A percentile compares a stretch with the other conserved stretches of the same genome.
Conservation (phyloP, 2,329 filamentous ascomycete genomes). For the Xylaria sp. region DNA sequence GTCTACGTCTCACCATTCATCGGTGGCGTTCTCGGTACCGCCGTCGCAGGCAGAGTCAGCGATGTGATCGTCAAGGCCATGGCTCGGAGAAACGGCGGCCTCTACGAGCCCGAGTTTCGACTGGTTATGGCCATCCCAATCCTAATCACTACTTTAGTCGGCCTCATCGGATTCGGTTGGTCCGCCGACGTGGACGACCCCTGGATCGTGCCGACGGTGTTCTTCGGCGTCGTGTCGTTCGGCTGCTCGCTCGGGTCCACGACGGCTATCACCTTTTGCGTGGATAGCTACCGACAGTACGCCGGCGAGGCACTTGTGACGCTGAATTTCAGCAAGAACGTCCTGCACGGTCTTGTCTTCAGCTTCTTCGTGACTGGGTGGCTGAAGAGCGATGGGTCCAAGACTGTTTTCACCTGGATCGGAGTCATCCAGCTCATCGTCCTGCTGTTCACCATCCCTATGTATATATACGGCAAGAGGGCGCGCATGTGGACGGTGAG, state of each 20-base stretch:
- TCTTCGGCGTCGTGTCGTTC: conserved; percentile 92
- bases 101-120: conserved; percentile 95
- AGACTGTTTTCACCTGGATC: conserved; percentile 81
- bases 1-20: conserved; percentile 92
- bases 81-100: conserved; percentile 85
- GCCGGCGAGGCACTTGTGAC: conserved; percentile 94
- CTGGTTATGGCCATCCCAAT: conserved; percentile 89
- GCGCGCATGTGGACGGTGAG: conserved; percentile 93
- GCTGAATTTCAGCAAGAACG: conserved; percentile 93
- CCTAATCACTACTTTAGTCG: conserved; percentile 79
- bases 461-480: conserved; percentile 94
- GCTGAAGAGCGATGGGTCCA: conserved; percentile 79
- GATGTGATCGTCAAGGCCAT: conserved; percentile 86
- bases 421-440: conserved; percentile 85
- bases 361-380: conserved; percentile 87
- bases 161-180: conserved; percentile 98
- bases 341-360: conserved; percentile 90
- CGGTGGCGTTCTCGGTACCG: conserved; percentile 89
- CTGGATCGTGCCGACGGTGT: conserved; percentile 93
- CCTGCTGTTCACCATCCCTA: conserved; percentile 80
- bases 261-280: conserved; percentile 91
- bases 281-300: conserved; percentile 93
- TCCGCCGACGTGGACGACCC: conserved; percentile 76
- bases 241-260: conserved; percentile 91
- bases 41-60: conserved; percentile 86